Evolutionary conservation across 2,329 filamentous ascomycete genomes (phyloP).

Genomic region (Acrodontium crateriforme): DNA sequence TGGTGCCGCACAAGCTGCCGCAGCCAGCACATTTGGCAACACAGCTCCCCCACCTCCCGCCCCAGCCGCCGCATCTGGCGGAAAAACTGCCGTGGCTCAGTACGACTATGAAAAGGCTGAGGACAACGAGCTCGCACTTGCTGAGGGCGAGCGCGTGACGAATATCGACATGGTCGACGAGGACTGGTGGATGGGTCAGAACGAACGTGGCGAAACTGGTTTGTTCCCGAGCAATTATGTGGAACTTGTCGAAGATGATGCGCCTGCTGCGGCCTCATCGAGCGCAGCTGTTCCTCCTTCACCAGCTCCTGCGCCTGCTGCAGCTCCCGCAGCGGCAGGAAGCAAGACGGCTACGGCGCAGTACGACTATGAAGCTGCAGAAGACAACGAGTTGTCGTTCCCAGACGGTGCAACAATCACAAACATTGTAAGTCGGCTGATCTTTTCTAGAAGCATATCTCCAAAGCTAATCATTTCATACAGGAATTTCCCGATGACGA

Average conservation of each 20-base stretch:
- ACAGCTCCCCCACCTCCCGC: conserved; percentile 25
- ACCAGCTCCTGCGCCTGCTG: conserved; percentile 19
- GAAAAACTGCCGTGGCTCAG: conserved; percentile 63
- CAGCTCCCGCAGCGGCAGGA: conserved; percentile 31
- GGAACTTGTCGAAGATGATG: conserved; percentile 52
- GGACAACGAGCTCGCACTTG: conserved; percentile 86
- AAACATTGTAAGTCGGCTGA: conserved; percentile 48
- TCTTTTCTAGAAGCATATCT: not conserved
- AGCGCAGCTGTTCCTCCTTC: conserved; percentile 20
- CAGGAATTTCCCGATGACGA: conserved; percentile 95
- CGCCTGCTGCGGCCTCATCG: conserved; percentile 26
- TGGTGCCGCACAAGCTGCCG: conserved; percentile 35
- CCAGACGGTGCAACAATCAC: conserved; percentile 75
- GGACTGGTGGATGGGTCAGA: conserved; percentile 98
- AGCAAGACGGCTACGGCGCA: conserved; percentile 56
- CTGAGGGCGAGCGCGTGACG: conserved; percentile 74
- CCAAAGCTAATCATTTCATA: not conserved
- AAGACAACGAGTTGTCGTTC: conserved; percentile 80
- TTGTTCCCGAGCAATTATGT: conserved; percentile 98
- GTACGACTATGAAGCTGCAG: conserved; percentile 93
- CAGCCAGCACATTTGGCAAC: conserved; percentile 31
- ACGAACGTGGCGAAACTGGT: conserved; percentile 67
- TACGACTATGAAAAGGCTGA: conserved; percentile 98
- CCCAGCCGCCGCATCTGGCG: conserved; percentile 31
- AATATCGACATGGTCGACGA: conserved; percentile 96